phyloP scores from a whole-genome alignment of 495 filamentous ascomycete species.

The Xylaria longipes region DNA sequence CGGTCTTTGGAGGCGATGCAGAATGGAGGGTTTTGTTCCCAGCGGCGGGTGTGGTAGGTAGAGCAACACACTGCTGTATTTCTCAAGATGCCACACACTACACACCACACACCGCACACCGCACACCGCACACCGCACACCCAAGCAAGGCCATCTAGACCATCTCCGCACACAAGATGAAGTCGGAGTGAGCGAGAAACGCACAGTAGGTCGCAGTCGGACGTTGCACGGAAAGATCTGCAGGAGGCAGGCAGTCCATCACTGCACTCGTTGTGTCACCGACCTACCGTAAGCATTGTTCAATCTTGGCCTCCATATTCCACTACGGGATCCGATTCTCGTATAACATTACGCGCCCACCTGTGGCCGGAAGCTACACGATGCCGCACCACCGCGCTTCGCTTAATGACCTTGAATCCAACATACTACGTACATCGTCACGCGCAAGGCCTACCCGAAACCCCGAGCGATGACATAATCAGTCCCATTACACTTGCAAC shows the following conservation, averaged over 20 bases:
- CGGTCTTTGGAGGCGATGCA: neutral
- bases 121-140: too few species aligned
- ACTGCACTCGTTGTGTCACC: neutral
- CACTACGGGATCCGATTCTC: too few species aligned
- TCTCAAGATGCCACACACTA: too few species aligned
- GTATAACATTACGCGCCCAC: neutral
- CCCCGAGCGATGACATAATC: neutral
- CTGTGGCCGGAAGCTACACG: neutral
- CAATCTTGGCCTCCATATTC: neutral
- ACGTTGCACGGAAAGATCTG: neutral
- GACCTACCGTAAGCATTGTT: neutral
- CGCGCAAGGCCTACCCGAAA: slow-evolving; percentile 10
- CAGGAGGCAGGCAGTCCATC: too few species aligned
- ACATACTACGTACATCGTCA: neutral
- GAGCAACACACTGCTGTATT: neutral
- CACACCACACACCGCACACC: too few species aligned
- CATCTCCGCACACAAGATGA: too few species aligned
- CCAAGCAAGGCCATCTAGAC: too few species aligned
- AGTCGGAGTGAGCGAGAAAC: neutral
- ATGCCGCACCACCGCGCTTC: neutral
- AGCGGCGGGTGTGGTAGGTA: neutral
- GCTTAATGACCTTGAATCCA: neutral
- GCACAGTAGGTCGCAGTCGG: neutral
- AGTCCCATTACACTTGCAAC: neutral
- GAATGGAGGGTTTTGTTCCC: neutral